Conservation (phyloP, 2,329 filamentous ascomycete genomes). For the Meredithiella fracta region DNA sequence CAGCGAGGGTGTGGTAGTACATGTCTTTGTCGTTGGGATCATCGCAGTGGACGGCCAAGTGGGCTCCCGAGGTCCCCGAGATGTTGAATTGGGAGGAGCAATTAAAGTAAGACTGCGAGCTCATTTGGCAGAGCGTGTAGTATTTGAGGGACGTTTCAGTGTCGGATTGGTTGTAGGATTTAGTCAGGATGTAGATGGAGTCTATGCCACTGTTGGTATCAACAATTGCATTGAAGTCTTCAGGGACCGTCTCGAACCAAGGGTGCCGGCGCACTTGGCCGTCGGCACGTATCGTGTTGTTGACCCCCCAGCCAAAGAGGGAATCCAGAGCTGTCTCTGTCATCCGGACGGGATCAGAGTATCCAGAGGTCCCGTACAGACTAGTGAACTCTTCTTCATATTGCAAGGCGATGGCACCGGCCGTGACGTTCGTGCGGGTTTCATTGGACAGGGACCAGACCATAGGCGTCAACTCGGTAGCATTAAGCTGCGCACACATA, state of each 20-base stretch:
- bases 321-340: not conserved
- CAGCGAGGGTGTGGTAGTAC: constrained; percentile 26
- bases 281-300: not conserved
- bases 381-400: not conserved
- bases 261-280: not conserved
- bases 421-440: not conserved
- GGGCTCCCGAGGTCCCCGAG: constrained; percentile 39
- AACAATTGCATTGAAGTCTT: not conserved
- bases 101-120: constrained; percentile 43
- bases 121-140: constrained; percentile 53
- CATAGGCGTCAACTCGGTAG: constrained; percentile 43
- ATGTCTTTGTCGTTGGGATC: constrained; percentile 34
- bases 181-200: constrained; percentile 1
- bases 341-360: too few species aligned
- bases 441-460: constrained; percentile 21
- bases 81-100: constrained; percentile 50
- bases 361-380: too few species aligned
- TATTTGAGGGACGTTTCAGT: constrained; percentile 21
- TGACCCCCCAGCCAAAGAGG: constrained; percentile 4
- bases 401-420: not conserved
- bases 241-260: not conserved
- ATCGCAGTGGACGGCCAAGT: constrained; percentile 44
- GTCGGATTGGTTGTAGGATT: not conserved
- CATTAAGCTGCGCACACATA: constrained; percentile 50
- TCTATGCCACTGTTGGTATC: not conserved